Evolutionary conservation across 371 early-diverging fungal genomes (phyloP), one percentile per base, ranked within the genome.

Genomic region (Mortierella sp.): DNA sequence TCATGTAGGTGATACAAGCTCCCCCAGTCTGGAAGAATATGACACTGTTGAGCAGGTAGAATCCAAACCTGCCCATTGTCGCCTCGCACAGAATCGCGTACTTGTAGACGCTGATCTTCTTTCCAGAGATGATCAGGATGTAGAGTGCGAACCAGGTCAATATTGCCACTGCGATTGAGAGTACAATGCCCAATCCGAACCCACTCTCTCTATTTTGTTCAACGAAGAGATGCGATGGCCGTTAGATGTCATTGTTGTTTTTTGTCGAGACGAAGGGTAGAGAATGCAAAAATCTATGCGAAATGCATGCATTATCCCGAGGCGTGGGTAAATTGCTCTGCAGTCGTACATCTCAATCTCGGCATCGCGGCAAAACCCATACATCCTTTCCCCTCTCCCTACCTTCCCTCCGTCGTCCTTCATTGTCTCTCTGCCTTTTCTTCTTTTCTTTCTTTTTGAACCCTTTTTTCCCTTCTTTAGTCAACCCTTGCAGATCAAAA

Each of bases 11-110:
- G 41, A 93, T 89, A 83, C 89, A 88, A 41, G 89, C 85, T 12
- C 92, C 92, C 3, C 87, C 86, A 0, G 91, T 80, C 80, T 91
- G 92, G 48, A 91, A 83, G 76, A 91, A 89, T 48, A 93, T 83
- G 55, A 91, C 87, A 27, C 88, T 71, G 70, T 92, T 91, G 63
- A 91, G 74, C 35, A 91, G 78, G 72, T 91, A 83, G 78, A 88
- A 90, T 8, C 93, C 93, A 44, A 83, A 80, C 0, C 80, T 72
- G 11, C 93, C 92, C 88, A 92, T 83, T n/a, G 88, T 88, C 41
- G 78, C 83, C 80, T 93, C 92, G 80, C 90, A 88, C 14, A 93
- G 83, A 4, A 77, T 87, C 4, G 92, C 90, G 83, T 89, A 91
- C 56, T 89, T 89, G 75, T 90, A 91, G 24, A 90, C 84, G 11